phyloP scores from a whole-genome alignment of 805 yeast genomes.

The Monosporozyma solicola region DNA sequence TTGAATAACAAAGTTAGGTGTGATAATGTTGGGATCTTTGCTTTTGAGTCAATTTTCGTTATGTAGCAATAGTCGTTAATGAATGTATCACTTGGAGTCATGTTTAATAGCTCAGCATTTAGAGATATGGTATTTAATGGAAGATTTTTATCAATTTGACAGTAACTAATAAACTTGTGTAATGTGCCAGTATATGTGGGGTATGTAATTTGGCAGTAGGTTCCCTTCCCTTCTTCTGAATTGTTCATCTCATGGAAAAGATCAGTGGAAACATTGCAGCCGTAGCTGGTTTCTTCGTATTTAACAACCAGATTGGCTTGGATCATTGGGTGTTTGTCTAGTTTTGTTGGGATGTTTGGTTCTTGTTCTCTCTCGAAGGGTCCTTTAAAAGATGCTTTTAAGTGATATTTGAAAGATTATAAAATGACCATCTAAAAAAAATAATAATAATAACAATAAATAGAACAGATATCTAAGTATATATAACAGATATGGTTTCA shows the following conservation, averaged over 20 bases:
- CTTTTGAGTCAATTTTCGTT: not conserved
- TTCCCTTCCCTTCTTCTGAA: not conserved
- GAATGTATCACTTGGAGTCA: conserved; percentile 2
- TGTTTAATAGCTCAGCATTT: not conserved
- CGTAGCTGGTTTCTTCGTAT: not conserved
- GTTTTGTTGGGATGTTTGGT: not conserved
- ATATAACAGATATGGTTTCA: not conserved
- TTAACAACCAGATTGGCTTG: conserved; percentile 1
- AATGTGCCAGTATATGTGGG: not conserved
- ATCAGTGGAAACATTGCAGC: conserved; percentile 7
- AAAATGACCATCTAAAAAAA: not conserved
- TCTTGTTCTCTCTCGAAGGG: not conserved
- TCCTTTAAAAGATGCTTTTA: not conserved
- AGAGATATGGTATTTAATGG: not conserved
- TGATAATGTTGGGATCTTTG: conserved; percentile 9
- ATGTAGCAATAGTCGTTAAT: conserved; percentile 12
- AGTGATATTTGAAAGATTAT: not conserved
- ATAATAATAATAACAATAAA: not conserved
- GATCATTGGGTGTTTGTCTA: not conserved
- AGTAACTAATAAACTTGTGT: not conserved
- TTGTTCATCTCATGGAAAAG: conserved; percentile 1
- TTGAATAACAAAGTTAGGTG: conserved; percentile 11
- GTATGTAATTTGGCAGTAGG: not conserved
- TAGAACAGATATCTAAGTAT: no score
- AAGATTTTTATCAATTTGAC: not conserved